Percentiles rank a stretch among this genome's conserved stretches.
These are phyloP conservation scores for Volutella citrinella DNA, from an alignment of 2,329 filamentous ascomycete genomes.

Conservation along the genomic window DNA sequence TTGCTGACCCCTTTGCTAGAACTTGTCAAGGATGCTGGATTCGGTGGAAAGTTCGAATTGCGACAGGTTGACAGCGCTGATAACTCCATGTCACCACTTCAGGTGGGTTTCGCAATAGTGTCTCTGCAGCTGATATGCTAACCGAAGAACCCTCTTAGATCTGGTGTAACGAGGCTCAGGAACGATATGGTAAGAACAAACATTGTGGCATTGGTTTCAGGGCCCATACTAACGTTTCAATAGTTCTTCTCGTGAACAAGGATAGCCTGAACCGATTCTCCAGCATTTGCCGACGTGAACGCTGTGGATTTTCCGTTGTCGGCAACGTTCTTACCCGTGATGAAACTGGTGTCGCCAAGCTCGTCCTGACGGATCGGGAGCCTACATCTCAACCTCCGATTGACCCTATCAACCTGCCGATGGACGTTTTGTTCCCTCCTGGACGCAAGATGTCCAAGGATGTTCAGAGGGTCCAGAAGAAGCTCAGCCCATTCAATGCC, in stretches of 20 bases:
- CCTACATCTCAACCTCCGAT: slow-evolving; percentile 63
- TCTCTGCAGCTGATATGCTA: too few relatives aligned
- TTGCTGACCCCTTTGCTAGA: too few relatives aligned
- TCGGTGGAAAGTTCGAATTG: slow-evolving; percentile 90
- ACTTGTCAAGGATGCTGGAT: slow-evolving; percentile 85
- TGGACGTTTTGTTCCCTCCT: slow-evolving; percentile 85
- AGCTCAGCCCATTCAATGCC: slow-evolving; percentile 72
- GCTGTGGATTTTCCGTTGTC: slow-evolving; percentile 90
- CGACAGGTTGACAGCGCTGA: slow-evolving; percentile 90
- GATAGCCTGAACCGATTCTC: slow-evolving; percentile 76
- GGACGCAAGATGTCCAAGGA: slow-evolving; percentile 25
- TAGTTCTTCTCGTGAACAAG: slow-evolving; percentile 78
- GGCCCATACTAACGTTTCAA: not conserved
- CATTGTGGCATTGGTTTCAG: not conserved
- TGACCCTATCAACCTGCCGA: slow-evolving; percentile 80
- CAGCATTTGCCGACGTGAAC: slow-evolving; percentile 71
- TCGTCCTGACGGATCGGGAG: slow-evolving; percentile 80
- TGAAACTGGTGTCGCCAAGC: slow-evolving; percentile 61
- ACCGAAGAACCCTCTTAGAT: slow-evolving; percentile 48
- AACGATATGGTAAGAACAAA: slow-evolving; percentile 62
- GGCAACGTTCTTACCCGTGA: slow-evolving; percentile 68
- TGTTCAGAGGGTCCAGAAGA: slow-evolving; percentile 32
- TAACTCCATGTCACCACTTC: slow-evolving; percentile 86
- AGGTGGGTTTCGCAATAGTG: too few relatives aligned
- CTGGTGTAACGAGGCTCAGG: slow-evolving; percentile 97